Conservation (phyloP, 345 rosid species). For the Brassica carinata region DNA sequence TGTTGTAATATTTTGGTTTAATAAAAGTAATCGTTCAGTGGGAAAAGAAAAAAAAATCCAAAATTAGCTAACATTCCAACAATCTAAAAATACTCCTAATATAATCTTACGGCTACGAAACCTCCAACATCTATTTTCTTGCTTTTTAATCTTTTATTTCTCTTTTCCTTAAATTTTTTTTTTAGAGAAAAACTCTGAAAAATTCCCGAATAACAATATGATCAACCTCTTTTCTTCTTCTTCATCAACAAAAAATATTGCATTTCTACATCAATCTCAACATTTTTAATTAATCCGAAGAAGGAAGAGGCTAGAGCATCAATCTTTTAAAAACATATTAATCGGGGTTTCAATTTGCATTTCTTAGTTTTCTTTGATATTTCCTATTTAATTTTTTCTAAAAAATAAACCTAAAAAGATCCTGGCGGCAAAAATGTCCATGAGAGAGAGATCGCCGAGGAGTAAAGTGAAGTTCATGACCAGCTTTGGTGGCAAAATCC, state of each 20-base stretch:
- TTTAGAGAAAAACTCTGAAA: not conserved
- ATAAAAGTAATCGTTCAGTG: too few species aligned
- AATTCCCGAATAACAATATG: constrained; percentile 13
- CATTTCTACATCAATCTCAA: constrained; percentile 1
- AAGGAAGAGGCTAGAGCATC: constrained; percentile 33
- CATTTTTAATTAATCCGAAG: constrained; percentile 8
- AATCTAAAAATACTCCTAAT: not conserved
- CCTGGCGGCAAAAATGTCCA: constrained; percentile 18
- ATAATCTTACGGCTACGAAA: not conserved
- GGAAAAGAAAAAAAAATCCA: not conserved
- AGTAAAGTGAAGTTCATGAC: constrained; percentile 68
- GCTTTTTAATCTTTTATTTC: not conserved
- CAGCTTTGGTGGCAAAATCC: constrained; percentile 88
- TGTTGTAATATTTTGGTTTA: too few species aligned
- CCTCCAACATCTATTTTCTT: constrained; percentile 2
- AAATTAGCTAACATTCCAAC: constrained; percentile 11
- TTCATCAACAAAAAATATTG: constrained; percentile 7
- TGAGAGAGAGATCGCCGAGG: constrained; percentile 15
- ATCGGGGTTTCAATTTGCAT: constrained; percentile 29
- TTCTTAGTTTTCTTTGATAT: not conserved
- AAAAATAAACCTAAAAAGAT: not conserved
- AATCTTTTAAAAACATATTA: not conserved
- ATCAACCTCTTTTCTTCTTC: constrained; percentile 34
- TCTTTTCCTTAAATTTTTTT: not conserved
- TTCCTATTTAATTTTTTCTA: not conserved